These are phyloP conservation scores for Haematococcus sp. DNA, from an alignment of 139 green algal species.

Conservation along the genomic window DNA sequence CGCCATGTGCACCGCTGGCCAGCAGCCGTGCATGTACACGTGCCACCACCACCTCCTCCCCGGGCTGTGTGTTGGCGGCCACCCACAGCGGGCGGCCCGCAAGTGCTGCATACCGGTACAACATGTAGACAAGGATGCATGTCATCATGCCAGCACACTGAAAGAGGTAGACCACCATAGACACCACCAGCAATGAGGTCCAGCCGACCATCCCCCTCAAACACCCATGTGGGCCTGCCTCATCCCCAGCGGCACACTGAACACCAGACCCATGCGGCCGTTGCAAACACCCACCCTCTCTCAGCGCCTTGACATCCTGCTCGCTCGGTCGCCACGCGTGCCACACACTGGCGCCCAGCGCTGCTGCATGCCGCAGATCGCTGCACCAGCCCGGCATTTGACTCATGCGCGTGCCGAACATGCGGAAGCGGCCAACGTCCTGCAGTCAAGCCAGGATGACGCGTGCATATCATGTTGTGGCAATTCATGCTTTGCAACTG, in stretches of 20 bases:
- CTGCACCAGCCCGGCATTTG: slow-evolving; percentile 69
- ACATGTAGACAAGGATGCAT: too few species aligned
- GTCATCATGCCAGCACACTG: too few species aligned
- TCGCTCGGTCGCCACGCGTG: slow-evolving; percentile 34
- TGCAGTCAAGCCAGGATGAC: slow-evolving; percentile 6
- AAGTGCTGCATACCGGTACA: slow-evolving; percentile 15
- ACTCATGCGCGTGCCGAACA: slow-evolving; percentile 48
- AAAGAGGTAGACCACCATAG: too few species aligned
- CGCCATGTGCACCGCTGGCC: too few species aligned
- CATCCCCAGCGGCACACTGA: too few species aligned
- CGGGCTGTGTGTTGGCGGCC: slow-evolving; percentile 38
- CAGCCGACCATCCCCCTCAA: neutral
- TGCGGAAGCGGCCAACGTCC: slow-evolving; percentile 62
- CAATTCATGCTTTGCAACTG: too few species aligned
- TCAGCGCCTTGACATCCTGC: neutral
- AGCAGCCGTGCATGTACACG: slow-evolving; percentile 33
- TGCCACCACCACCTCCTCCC: slow-evolving; percentile 36
- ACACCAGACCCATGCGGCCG: too few species aligned
- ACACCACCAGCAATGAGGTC: neutral
- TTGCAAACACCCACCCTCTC: neutral
- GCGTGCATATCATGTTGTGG: too few species aligned
- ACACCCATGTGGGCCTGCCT: neutral
- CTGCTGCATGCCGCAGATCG: slow-evolving; percentile 56
- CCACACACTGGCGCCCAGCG: slow-evolving; percentile 48
- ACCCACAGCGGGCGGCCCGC: slow-evolving; percentile 48